These are phyloP conservation scores for Leptographium galeiforme DNA, from an alignment of 2,329 filamentous ascomycete genomes.

Conservation along the genomic window DNA sequence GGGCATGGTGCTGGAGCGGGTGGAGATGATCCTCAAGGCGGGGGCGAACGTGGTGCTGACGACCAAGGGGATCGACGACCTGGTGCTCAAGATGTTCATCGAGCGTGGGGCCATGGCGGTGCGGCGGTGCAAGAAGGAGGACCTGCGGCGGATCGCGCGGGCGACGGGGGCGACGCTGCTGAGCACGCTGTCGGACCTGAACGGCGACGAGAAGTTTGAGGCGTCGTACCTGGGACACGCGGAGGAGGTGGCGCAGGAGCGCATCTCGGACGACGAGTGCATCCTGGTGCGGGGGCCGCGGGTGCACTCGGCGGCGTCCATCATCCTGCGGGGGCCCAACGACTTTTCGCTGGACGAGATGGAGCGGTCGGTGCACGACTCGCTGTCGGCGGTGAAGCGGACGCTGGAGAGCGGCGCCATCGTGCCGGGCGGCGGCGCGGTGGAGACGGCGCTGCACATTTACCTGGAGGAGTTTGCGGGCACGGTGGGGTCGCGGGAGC, in stretches of 20 bases:
- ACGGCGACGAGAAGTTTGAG: constrained; percentile 95
- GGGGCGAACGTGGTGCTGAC: constrained; percentile 94
- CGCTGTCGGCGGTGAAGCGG: constrained; percentile 90
- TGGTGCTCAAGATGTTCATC: constrained; percentile 87
- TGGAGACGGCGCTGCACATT: constrained; percentile 97
- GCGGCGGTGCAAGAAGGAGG: constrained; percentile 95
- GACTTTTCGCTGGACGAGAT: constrained; percentile 97
- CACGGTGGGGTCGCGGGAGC: constrained; percentile 90
- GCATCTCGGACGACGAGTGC: constrained; percentile 97
- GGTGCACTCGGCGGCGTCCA: constrained; percentile 82
- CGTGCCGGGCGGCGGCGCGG: constrained; percentile 88
- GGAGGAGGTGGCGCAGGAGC: constrained; percentile 94
- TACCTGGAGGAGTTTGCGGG: constrained; percentile 98
- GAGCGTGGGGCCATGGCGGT: constrained; percentile 95
- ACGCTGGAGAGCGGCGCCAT: constrained; percentile 94
- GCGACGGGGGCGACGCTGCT: constrained; percentile 89
- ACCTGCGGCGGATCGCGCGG: constrained; percentile 86
- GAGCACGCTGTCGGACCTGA: constrained; percentile 86
- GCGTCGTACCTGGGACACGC: constrained; percentile 77
- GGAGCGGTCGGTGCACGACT: constrained; percentile 97
- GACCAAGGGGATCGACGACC: constrained; percentile 95
- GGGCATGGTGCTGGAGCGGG: constrained; percentile 81
- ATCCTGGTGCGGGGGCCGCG: constrained; percentile 95
- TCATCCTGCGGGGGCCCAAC: constrained; percentile 90
- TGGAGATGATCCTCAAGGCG: constrained; percentile 95